Evolutionary conservation across 129 eudicot genomes (phyloP).

Genomic region (Flaveria robusta): DNA sequence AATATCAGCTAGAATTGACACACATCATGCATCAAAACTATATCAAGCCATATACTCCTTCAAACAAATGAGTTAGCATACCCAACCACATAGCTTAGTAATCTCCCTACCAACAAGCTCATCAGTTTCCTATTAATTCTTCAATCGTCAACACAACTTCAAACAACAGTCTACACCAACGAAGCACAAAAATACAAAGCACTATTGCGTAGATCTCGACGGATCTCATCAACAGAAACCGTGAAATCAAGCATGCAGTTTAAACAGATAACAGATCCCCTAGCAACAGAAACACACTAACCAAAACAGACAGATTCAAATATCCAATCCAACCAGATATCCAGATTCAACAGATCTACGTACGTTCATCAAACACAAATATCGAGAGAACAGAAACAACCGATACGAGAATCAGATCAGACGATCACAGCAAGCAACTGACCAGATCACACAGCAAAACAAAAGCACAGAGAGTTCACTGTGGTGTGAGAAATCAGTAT

Average conservation of each 20-base stretch:
- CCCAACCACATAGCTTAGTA: not conserved
- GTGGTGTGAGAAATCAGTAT: not conserved
- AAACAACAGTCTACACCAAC: not conserved
- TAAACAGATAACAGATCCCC: conserved; percentile 13
- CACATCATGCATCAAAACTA: not conserved
- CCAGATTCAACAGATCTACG: conserved; percentile 7
- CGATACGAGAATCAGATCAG: conserved; percentile 1
- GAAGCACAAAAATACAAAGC: not conserved
- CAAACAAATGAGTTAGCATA: not conserved
- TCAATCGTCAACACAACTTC: not conserved
- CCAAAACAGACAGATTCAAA: not conserved
- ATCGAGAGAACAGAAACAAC: no score
- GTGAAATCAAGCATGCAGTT: conserved; percentile 1
- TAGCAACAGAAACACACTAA: not conserved
- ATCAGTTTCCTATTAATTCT: not conserved
- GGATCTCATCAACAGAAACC: not conserved
- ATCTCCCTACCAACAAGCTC: not conserved
- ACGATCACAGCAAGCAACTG: not conserved
- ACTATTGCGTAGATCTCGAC: conserved; percentile 4
- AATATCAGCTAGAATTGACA: not conserved
- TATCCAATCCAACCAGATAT: not conserved
- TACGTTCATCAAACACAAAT: not conserved
- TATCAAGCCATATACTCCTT: not conserved
- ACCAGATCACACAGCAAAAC: not conserved
- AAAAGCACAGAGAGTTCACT: not conserved